phyloP scores from a whole-genome alignment of 768 basidiomycete species.

The Termitomyces sp. region DNA sequence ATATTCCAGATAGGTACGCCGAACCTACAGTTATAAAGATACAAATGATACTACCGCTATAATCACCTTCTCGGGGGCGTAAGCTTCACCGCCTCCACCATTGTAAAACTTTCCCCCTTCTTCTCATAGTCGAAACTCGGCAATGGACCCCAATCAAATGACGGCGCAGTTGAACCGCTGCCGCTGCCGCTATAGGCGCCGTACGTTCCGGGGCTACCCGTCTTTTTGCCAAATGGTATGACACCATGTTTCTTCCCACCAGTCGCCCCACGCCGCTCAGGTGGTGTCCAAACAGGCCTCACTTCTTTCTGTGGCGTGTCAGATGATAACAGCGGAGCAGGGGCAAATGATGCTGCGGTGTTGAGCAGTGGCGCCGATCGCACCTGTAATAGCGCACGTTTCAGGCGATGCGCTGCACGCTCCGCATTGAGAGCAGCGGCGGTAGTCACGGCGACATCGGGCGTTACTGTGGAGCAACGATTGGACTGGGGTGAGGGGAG shows the following conservation, averaged over 20 bases:
- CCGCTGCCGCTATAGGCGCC: not conserved
- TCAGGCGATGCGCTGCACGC: constrained; percentile 63
- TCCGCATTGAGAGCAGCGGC: constrained; percentile 82
- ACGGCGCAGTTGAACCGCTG: constrained; percentile 19
- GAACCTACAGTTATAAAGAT: not conserved
- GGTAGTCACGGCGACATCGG: constrained; percentile 65
- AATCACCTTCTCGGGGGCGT: constrained; percentile 8
- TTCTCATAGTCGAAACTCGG: constrained; percentile 33
- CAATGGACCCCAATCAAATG: constrained; percentile 61
- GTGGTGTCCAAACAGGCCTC: constrained; percentile 19
- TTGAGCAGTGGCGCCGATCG: constrained; percentile 67
- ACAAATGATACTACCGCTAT: not conserved
- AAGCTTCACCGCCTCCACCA: constrained; percentile 16
- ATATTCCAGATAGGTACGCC: not conserved
- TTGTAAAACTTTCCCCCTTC: constrained; percentile 10
- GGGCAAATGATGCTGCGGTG: constrained; percentile 36
- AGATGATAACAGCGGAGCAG: constrained; percentile 29
- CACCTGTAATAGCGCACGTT: constrained; percentile 54
- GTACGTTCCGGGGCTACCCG: constrained; percentile 15
- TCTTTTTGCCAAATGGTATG: constrained; percentile 31
- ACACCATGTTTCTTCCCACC: constrained; percentile 32
- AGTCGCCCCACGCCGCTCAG: constrained; percentile 28
- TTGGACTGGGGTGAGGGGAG: constrained; percentile 32
- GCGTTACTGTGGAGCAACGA: constrained; percentile 38
- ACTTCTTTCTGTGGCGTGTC: constrained; percentile 28